Percentiles rank a stretch among this genome's conserved stretches.
Evolutionary conservation across 306 rosid genomes (phyloP).

Genomic region (Glycine latifolia): DNA sequence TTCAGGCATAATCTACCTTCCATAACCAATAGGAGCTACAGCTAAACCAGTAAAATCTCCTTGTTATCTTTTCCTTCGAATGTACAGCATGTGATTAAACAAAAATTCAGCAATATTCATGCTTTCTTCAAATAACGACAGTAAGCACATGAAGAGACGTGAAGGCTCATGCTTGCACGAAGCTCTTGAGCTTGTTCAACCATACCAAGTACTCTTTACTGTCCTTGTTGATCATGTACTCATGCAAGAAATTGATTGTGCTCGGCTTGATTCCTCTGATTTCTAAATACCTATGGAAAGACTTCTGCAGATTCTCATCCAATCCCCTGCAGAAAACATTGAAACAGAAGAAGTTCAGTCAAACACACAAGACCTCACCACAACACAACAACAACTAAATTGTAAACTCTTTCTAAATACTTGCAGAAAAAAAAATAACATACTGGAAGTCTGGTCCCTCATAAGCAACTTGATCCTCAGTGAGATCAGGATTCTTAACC

Average conservation of each 20-base stretch:
- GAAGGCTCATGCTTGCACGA: constrained; percentile 62
- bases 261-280: constrained; percentile 92
- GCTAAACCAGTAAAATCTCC: constrained; percentile 22
- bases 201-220: constrained; percentile 80
- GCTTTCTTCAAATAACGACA: constrained; percentile 32
- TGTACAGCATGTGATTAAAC: neutral
- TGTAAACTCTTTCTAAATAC: neutral
- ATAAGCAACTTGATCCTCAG: constrained; percentile 78
- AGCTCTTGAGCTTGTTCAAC: constrained; percentile 77
- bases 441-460: constrained; percentile 96
- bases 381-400: neutral
- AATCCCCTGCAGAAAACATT: constrained; percentile 60
- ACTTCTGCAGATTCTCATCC: constrained; percentile 87
- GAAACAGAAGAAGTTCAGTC: constrained; percentile 2
- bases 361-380: neutral
- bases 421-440: constrained; percentile 20
- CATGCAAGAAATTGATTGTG: constrained; percentile 85
- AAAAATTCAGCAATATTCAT: neutral
- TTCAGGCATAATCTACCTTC: neutral
- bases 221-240: constrained; percentile 96
- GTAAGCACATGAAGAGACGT: neutral
- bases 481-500: constrained; percentile 66
- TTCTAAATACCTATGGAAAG: constrained; percentile 84
- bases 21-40: constrained; percentile 26
- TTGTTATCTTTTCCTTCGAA: constrained; percentile 23